phyloP scores from a whole-genome alignment of 192 early-diverging fungal genomes.

The Entomortierella lignicola region DNA sequence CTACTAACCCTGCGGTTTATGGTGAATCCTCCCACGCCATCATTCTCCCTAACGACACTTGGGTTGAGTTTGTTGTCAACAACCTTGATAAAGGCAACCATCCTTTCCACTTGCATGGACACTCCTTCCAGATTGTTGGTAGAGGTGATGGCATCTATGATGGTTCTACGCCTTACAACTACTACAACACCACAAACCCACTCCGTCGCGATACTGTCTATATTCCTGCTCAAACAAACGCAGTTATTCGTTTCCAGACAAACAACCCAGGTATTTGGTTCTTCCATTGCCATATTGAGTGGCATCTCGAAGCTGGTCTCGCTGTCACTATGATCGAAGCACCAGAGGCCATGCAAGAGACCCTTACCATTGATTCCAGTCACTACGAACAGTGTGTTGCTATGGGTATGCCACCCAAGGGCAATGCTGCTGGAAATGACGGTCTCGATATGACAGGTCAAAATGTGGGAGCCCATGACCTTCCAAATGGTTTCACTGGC shows the following conservation, averaged over 20 bases:
- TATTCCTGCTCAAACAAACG: conserved; percentile 6
- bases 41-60: conserved; percentile 65
- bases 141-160: conserved; percentile 18
- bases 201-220: conserved; percentile 36
- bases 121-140: conserved; percentile 42
- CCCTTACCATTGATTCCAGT: conserved; percentile 38
- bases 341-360: conserved; percentile 36
- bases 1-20: conserved; percentile 64
- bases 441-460: conserved; percentile 66
- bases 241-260: conserved; percentile 17
- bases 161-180: not conserved
- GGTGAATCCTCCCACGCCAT: conserved; percentile 70
- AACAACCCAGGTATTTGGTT: conserved; percentile 57
- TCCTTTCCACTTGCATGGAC: conserved; percentile 56
- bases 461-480: conserved; percentile 50
- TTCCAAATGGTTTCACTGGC: conserved; percentile 63
- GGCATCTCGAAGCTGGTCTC: conserved; percentile 56
- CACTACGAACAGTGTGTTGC: conserved; percentile 64
- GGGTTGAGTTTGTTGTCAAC: conserved; percentile 35
- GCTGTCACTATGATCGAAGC: conserved; percentile 58
- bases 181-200: conserved; percentile 32
- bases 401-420: conserved; percentile 60
- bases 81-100: conserved; percentile 23
- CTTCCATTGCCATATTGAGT: conserved; percentile 58
- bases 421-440: conserved; percentile 71